Percentiles rank a stretch among this genome's conserved stretches.
These are phyloP conservation scores for Fraxinus sp. DNA, from an alignment of 305 asterid species.

Conservation along the genomic window DNA sequence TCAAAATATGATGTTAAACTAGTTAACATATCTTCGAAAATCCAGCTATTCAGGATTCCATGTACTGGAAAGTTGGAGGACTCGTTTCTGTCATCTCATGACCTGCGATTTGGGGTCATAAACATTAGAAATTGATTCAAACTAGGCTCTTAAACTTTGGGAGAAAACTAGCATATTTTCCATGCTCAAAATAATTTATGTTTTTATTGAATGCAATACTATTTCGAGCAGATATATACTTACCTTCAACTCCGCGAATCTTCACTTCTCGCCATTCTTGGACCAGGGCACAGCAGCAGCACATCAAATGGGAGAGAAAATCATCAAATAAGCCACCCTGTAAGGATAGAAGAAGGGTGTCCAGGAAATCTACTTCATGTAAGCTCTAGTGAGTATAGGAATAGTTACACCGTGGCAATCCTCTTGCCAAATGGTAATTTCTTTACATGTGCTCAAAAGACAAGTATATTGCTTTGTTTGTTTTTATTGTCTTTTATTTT, in stretches of 20 bases:
- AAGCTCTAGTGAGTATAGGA: not conserved
- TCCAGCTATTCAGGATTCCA: slow-evolving; percentile 50
- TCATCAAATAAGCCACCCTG: slow-evolving; percentile 82
- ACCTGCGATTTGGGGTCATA: slow-evolving; percentile 39
- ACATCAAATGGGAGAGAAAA: slow-evolving; percentile 85
- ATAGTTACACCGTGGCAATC: not conserved
- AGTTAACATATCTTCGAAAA: not conserved
- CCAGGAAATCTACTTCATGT: not conserved
- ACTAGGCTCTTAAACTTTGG: not conserved
- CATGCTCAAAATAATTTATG: not conserved
- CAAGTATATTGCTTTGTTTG: not conserved
- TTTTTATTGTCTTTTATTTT: not conserved
- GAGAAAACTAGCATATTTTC: not conserved
- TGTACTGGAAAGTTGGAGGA: slow-evolving; percentile 66
- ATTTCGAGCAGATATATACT: not conserved
- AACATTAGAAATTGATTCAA: slow-evolving; percentile 14
- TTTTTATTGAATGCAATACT: not conserved
- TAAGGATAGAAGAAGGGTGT: slow-evolving; percentile 8
- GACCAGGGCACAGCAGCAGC: slow-evolving; percentile 92
- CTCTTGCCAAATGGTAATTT: not conserved
- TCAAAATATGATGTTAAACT: not conserved
- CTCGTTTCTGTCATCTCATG: slow-evolving; percentile 42
- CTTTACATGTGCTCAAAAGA: not conserved
- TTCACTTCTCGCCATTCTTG: slow-evolving; percentile 86
- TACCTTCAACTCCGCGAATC: slow-evolving; percentile 63